phyloP scores from a whole-genome alignment of 192 early-diverging fungal genomes.

The Coemansia sp. region DNA sequence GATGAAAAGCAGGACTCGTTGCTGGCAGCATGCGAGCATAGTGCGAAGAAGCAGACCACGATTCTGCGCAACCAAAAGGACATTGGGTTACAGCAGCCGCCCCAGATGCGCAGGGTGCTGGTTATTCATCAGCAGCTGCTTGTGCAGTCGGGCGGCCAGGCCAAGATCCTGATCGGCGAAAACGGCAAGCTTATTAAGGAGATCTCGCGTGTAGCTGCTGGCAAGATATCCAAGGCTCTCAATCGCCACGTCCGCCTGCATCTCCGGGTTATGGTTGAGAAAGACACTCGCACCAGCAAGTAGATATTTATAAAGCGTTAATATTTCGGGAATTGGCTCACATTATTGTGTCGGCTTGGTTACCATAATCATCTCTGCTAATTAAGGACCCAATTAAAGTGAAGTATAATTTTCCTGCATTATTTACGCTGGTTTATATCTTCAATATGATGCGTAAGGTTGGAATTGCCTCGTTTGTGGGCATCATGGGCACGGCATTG shows the following conservation, averaged over 20 bases:
- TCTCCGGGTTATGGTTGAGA: constrained; percentile 44
- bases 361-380: too few relatives aligned
- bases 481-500: constrained; percentile 39
- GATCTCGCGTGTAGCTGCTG: constrained; percentile 20
- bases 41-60: neutral
- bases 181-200: constrained; percentile 22
- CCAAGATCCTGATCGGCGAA: constrained; percentile 43
- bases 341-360: too few relatives aligned
- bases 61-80: neutral
- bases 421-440: too few relatives aligned
- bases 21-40: neutral
- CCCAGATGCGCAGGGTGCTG: constrained; percentile 8
- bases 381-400: too few relatives aligned
- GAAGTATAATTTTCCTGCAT: too few relatives aligned
- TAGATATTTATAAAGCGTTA: too few relatives aligned
- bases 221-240: constrained; percentile 32
- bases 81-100: neutral
- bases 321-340: too few relatives aligned
- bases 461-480: constrained; percentile 19
- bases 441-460: constrained; percentile 8
- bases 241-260: constrained; percentile 35
- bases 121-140: constrained; percentile 41
- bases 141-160: constrained; percentile 29
- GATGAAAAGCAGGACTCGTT: neutral
- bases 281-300: neutral